Evolutionary conservation across 2,329 filamentous ascomycete species (phyloP), one percentile per base, ranked within the genome.

Genomic region (Arachnomyces sp.): DNA sequence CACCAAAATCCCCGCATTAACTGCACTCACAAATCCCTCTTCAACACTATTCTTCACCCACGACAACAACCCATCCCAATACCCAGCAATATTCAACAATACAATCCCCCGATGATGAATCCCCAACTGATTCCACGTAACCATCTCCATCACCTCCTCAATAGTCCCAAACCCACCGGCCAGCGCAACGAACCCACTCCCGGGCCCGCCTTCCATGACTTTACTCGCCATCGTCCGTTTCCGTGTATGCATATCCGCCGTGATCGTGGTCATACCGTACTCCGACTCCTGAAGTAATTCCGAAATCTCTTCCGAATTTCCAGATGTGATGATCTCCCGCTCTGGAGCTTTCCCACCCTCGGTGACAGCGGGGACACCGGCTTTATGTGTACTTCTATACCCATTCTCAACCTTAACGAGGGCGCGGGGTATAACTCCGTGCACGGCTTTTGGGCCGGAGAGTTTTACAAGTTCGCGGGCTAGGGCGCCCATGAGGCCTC

Each of bases 101-200:
- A 90, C 80, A 34, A 96, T 80, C 3, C 84, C 85, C 36, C 75
- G 72, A 52, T 73, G 74, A 65, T 96, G 92, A 50, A 98, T 96
- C 1, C 92, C 90, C 36, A 98, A 68, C 68, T 96, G 92, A 63
- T 95, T 96, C 89, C 92, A 98, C 3, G 67, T 71, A 21, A 95
- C 88, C 59, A 98, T 74, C 73, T 98, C 92, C 73, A 95, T 89
- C 44, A 96, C 73, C 71, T 98, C 92, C 69, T 98, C 92, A 60
- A 96, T 75, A 2, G 92, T 98, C 14, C 92, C 92, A 63, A 90
- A 98, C 1, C 92, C 92, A 32, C 90, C 90, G 40, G 77, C 79
- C 44, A 98, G 69, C 18, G 88, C 88, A 31, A 98, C 79, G 66
- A 98, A 98, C 9, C 90, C 90, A 42, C 80, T 83, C 1, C 90